Base-by-base conservation (phyloP, 805 yeast genomes). In the Pichia gijzeniarum region DNA sequence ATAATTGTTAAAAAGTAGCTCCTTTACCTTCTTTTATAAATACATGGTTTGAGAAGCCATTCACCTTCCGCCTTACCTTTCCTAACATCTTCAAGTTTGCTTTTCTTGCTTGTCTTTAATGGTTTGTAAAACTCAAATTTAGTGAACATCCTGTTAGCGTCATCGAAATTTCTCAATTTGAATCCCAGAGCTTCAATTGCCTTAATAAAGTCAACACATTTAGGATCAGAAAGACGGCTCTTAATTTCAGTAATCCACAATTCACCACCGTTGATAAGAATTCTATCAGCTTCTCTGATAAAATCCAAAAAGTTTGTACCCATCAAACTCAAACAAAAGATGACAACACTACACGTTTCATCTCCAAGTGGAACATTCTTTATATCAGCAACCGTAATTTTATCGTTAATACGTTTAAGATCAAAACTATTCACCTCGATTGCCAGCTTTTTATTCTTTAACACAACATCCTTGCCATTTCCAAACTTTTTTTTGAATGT, bases 171-270 rank as follows among this genome's bases (percentile, higher is more conserved):
- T 61, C 85, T 85, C 66, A 88, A 96, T 69, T 85, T 84, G 54
- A 93, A 86, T 0, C 98, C 99, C 51, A 77, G 63, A 42, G 77
- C 64, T 61, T 88, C 88, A 55, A 93, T 71, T 1, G 85, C 79
- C 20, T 84, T 77, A 12, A 83, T 86, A 65, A 93, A 93, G 55
- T 85, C 90, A n/a, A 75, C 75, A 14, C 91, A 91, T 42, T 76
- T 76, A 52, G 63, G 78, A 56, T 89, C 96, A 6, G 77, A 69
- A 57, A 93, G 86, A 58, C 99, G 73, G 1, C 96, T 87, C 65
- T 91, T 91, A 66, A 93, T 93, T 62, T 93, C 99, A 2, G 98
- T 93, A 39, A 93, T 88, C 99, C 99, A 93, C 39, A 93, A 67
- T 61, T 91, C 96, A 22, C 99, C 98, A 49, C 88, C 74, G 36